Evolutionary conservation across 108 stramenopile genomes (phyloP).

Genomic region (Pseudonitzschia pungens): DNA sequence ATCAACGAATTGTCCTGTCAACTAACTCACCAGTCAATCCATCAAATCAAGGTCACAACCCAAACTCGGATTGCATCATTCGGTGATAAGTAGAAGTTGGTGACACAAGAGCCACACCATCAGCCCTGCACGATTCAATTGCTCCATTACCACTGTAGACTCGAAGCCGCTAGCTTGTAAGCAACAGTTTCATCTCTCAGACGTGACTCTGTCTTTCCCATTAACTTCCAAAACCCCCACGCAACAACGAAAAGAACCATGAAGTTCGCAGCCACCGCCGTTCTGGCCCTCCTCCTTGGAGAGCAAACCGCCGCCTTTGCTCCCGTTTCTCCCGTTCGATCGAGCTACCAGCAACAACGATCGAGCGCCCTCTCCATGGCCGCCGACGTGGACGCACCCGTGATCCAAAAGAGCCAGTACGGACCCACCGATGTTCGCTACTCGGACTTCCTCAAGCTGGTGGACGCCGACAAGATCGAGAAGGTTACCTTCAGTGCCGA

Average conservation of each 20-base stretch:
- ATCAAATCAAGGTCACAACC: too few relatives aligned
- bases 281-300: slow-evolving; percentile 35
- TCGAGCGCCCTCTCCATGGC: background rate
- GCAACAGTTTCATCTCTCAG: too few relatives aligned
- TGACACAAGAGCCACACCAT: too few relatives aligned
- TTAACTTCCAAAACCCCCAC: background rate
- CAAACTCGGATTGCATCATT: too few relatives aligned
- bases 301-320: slow-evolving; percentile 43
- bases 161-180: too few relatives aligned
- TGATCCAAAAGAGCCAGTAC: slow-evolving; percentile 40
- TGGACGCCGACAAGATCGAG: slow-evolving; percentile 62
- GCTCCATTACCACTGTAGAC: too few relatives aligned
- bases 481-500: slow-evolving; percentile 88
- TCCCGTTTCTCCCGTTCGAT: slow-evolving; percentile 24
- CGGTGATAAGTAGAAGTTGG: too few relatives aligned
- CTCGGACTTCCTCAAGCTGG: slow-evolving; percentile 69
- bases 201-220: background rate
- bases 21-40: too few relatives aligned
- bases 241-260: slow-evolving; percentile 3
- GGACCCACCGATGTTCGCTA: slow-evolving; percentile 74
- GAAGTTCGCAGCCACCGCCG: slow-evolving; percentile 40
- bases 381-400: slow-evolving; percentile 26
- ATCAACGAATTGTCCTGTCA: too few relatives aligned
- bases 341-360: background rate
- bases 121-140: too few relatives aligned